Percentiles rank a stretch among this genome's conserved stretches.
Evolutionary conservation across 2,329 filamentous ascomycete genomes (phyloP).

Genomic region (Cladosporium cucumerinum): DNA sequence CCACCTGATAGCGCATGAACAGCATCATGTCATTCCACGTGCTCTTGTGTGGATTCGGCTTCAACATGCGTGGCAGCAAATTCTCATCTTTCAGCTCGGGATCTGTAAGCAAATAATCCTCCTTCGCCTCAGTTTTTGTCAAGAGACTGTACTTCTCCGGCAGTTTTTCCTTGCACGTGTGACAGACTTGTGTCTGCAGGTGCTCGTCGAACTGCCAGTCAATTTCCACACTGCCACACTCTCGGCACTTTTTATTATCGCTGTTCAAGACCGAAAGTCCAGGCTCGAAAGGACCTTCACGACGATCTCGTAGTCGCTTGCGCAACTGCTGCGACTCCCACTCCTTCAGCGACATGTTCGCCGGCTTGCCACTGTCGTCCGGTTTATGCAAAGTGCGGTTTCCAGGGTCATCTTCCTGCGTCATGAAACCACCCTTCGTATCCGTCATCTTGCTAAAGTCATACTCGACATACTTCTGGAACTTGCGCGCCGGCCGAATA

Average conservation of each 20-base stretch:
- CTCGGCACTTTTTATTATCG: constrained; percentile 67
- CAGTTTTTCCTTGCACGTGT: constrained; percentile 78
- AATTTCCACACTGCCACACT: constrained; percentile 81
- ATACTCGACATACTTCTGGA: constrained; percentile 93
- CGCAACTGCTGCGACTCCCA: constrained; percentile 85
- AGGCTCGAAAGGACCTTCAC: constrained; percentile 82
- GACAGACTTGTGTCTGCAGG: constrained; percentile 72
- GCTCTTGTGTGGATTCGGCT: constrained; percentile 90
- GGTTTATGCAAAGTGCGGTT: constrained; percentile 69
- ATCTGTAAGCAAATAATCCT: constrained; percentile 94
- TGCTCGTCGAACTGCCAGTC: constrained; percentile 94
- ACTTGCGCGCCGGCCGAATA: constrained; percentile 78
- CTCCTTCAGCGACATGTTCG: constrained; percentile 83
- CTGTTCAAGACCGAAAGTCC: constrained; percentile 71
- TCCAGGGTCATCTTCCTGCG: constrained; percentile 84
- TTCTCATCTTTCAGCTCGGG: constrained; percentile 88
- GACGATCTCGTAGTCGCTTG: constrained; percentile 66
- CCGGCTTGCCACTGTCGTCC: constrained; percentile 61
- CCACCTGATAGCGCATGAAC: constrained; percentile 88
- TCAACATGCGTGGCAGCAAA: constrained; percentile 79
- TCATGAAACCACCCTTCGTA: constrained; percentile 92
- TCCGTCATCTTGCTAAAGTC: constrained; percentile 98
- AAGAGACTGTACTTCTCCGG: constrained; percentile 93
- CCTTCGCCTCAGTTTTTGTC: constrained; percentile 93
- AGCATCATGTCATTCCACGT: constrained; percentile 99